Percentiles rank a stretch among this genome's conserved stretches.
phyloP scores from a whole-genome alignment of 345 rosid species.

The Gossypioides kirkii region DNA sequence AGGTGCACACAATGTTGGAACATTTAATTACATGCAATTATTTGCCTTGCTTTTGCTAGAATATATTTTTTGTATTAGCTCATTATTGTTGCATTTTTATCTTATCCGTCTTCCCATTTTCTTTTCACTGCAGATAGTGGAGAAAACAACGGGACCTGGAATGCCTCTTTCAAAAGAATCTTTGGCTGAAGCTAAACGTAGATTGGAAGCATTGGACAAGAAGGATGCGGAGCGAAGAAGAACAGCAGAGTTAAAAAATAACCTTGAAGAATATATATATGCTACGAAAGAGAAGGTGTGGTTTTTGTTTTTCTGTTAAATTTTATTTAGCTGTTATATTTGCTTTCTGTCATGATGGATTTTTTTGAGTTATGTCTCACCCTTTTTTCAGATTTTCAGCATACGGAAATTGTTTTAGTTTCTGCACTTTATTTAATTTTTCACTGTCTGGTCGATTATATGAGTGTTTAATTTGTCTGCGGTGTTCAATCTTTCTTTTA shows the following conservation, averaged over 20 bases:
- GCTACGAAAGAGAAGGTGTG: conserved; percentile 89
- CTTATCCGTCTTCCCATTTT: background rate
- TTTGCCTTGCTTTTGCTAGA: conserved; percentile 4
- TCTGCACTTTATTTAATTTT: background rate
- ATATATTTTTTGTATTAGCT: background rate
- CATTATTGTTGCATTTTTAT: background rate
- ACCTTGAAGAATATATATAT: conserved; percentile 90
- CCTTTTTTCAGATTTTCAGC: background rate
- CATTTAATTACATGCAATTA: background rate
- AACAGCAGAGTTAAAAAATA: conserved; percentile 91
- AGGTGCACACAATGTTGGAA: conserved; percentile 43
- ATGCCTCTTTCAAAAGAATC: conserved; percentile 60
- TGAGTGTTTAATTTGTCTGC: background rate
- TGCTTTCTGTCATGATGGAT: background rate
- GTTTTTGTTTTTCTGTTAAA: background rate
- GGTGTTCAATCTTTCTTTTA: background rate
- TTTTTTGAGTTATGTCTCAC: background rate
- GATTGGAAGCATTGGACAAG: conserved; percentile 73
- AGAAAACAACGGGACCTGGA: conserved; percentile 83
- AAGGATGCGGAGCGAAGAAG: conserved; percentile 87
- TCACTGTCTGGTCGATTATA: background rate
- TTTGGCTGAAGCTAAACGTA: conserved; percentile 59
- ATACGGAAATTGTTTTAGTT: background rate
- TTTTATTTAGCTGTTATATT: background rate
- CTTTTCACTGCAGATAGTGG: conserved; percentile 47